Evolutionary conservation across 2,329 filamentous ascomycete genomes (phyloP).

Genomic region (Stromatinia cepivora): DNA sequence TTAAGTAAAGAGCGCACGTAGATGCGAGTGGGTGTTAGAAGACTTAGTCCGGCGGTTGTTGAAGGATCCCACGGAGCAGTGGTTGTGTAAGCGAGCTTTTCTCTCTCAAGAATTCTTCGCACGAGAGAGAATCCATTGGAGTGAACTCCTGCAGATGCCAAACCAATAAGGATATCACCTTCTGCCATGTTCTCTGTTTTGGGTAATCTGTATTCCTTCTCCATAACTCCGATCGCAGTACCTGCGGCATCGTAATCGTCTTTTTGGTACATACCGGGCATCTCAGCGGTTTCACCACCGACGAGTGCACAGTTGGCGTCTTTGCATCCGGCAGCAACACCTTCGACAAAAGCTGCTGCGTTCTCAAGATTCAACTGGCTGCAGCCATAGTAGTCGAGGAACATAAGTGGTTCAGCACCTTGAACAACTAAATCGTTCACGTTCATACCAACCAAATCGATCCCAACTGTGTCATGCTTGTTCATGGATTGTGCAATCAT

Average conservation of each 20-base stretch:
- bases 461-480: conserved; percentile 91
- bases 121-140: conserved; percentile 98
- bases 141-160: conserved; percentile 84
- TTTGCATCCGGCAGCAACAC: conserved; percentile 84
- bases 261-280: conserved; percentile 85
- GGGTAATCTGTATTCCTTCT: conserved; percentile 69
- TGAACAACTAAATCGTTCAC: conserved; percentile 97
- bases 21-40: conserved; percentile 88
- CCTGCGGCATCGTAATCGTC: conserved; percentile 94
- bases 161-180: conserved; percentile 83
- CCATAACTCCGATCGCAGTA: conserved; percentile 82
- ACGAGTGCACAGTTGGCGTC: conserved; percentile 85
- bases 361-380: conserved; percentile 77
- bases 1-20: conserved; percentile 83
- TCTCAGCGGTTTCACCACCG: conserved; percentile 97
- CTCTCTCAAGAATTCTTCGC: conserved; percentile 77
- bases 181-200: conserved; percentile 71
- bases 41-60: conserved; percentile 67
- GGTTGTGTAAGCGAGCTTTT: conserved; percentile 70
- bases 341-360: conserved; percentile 83
- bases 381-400: conserved; percentile 97
- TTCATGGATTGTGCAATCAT: conserved; percentile 89
- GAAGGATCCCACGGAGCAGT: conserved; percentile 72
- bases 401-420: conserved; percentile 91
- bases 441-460: conserved; percentile 84